Conservation (phyloP, 345 rosid species). For the Draba incana region DNA sequence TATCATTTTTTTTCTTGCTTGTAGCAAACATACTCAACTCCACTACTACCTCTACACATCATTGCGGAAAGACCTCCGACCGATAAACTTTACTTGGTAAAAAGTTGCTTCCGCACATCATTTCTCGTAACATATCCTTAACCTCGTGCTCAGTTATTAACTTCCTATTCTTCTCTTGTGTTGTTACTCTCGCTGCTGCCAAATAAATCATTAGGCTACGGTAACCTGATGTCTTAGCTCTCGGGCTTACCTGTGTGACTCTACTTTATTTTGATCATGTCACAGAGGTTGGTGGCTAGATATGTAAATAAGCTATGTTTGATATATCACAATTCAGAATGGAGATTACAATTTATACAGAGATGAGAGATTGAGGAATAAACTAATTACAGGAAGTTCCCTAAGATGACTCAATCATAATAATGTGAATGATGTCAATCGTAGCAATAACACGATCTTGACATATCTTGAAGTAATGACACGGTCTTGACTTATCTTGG, state of each 20-base stretch:
- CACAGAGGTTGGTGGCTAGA: slow-evolving; percentile 69
- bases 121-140: neutral
- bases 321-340: too few relatives aligned
- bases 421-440: too few relatives aligned
- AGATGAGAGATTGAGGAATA: too few relatives aligned
- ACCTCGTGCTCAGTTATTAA: slow-evolving; percentile 1
- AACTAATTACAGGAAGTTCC: too few relatives aligned
- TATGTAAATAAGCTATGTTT: too few relatives aligned
- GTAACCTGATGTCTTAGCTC: neutral
- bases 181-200: slow-evolving; percentile 26
- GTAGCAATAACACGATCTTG: too few relatives aligned
- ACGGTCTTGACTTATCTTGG: too few relatives aligned
- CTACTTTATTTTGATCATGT: slow-evolving; percentile 7
- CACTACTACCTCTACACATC: slow-evolving; percentile 72
- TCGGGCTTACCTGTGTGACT: neutral
- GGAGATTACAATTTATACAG: too few relatives aligned
- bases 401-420: too few relatives aligned
- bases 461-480: too few relatives aligned
- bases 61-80: slow-evolving; percentile 74
- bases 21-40: slow-evolving; percentile 78
- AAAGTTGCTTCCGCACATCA: slow-evolving; percentile 18
- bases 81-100: slow-evolving; percentile 69
- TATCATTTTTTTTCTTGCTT: slow-evolving; percentile 1
- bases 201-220: too few relatives aligned
- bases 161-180: slow-evolving; percentile 22